Evolutionary conservation across 805 yeast genomes (phyloP).

Genomic region (Lachancea kluyveri): DNA sequence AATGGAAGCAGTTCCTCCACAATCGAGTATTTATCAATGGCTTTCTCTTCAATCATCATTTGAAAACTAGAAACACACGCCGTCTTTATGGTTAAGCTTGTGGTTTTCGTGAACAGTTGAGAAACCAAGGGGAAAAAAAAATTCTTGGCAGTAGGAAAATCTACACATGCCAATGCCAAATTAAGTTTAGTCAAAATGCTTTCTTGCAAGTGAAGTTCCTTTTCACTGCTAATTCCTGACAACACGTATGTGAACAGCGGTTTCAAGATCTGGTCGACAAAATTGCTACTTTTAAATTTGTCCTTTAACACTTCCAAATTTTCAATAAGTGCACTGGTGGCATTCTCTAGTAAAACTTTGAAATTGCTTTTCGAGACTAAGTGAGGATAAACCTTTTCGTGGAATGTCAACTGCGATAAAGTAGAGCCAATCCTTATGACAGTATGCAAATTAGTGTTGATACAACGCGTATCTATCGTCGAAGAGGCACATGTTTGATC

Average conservation of each 20-base stretch:
- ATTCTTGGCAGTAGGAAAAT: conserved; percentile 66
- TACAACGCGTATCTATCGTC: conserved; percentile 39
- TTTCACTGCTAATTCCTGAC: conserved; percentile 17
- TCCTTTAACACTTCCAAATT: conserved; percentile 42
- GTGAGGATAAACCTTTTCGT: conserved; percentile 55
- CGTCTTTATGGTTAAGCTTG: conserved; percentile 71
- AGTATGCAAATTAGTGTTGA: conserved; percentile 37
- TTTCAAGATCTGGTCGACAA: conserved; percentile 30
- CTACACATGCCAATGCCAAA: conserved; percentile 42
- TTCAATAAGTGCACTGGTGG: conserved; percentile 37
- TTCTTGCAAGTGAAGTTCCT: conserved; percentile 42
- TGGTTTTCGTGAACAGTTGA: conserved; percentile 74
- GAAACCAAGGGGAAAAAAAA: conserved; percentile 69
- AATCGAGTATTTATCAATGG: conserved; percentile 65
- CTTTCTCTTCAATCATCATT: conserved; percentile 47
- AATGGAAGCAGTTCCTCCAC: conserved; percentile 79
- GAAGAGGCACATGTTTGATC: conserved; percentile 29
- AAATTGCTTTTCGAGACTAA: conserved; percentile 17
- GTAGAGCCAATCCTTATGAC: conserved; percentile 57
- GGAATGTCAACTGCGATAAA: conserved; percentile 72
- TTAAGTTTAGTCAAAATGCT: conserved; percentile 40
- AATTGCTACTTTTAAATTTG: conserved; percentile 48
- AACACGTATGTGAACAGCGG: conserved; percentile 26
- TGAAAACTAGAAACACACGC: conserved; percentile 58
- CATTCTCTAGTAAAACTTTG: conserved; percentile 17